Evolutionary conservation across 345 rosid genomes (phyloP).

Genomic region (Mallotus nudiflorus): DNA sequence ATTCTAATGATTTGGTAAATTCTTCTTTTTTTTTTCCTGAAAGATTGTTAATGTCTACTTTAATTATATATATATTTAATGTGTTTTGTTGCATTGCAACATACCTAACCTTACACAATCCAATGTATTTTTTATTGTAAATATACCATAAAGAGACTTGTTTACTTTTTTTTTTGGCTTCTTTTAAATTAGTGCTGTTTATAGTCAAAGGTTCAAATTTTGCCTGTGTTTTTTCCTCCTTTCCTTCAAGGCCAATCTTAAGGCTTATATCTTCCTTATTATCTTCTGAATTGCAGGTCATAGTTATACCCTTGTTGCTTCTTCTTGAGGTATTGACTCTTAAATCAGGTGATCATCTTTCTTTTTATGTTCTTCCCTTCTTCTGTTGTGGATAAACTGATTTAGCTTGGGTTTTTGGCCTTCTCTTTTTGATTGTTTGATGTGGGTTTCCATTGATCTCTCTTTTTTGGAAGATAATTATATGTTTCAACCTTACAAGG

Average conservation of each 20-base stretch:
- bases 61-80: slow-evolving; percentile 20
- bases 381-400: neutral
- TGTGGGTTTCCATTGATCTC: neutral
- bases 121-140: neutral
- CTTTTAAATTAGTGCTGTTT: slow-evolving; percentile 5
- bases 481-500: neutral
- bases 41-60: slow-evolving; percentile 8
- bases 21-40: neutral
- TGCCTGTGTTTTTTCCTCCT: slow-evolving; percentile 9
- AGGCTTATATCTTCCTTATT: slow-evolving; percentile 20
- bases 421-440: neutral
- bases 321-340: slow-evolving; percentile 11
- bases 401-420: neutral
- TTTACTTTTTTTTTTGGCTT: slow-evolving; percentile 17
- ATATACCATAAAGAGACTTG: slow-evolving; percentile 4
- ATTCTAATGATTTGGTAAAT: slow-evolving; percentile 4
- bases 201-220: slow-evolving; percentile 30
- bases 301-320: slow-evolving; percentile 15
- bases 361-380: neutral
- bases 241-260: slow-evolving; percentile 24
- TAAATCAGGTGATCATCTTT: slow-evolving; percentile 30
- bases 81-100: slow-evolving; percentile 30
- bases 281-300: slow-evolving; percentile 29
- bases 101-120: slow-evolving; percentile 37
- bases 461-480: neutral